These are phyloP conservation scores for Dimargaris cristalligena DNA, from an alignment of 192 early-diverging fungal species.

Conservation along the genomic window DNA sequence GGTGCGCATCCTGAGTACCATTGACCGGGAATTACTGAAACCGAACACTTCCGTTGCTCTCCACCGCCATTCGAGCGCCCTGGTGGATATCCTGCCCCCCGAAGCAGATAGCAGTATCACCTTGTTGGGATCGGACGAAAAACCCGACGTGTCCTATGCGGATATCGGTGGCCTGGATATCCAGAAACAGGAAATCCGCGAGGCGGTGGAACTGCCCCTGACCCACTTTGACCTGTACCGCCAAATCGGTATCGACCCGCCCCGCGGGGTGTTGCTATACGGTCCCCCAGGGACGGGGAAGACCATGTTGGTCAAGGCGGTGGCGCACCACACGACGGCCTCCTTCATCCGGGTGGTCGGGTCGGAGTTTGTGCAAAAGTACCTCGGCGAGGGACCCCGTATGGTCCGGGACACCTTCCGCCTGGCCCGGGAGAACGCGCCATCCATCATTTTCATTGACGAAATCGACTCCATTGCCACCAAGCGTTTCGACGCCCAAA, in stretches of 20 bases:
- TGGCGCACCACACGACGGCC: constrained; percentile 94
- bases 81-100: constrained; percentile 94
- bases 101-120: constrained; percentile 88
- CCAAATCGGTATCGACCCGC: constrained; percentile 98
- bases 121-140: constrained; percentile 62
- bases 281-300: constrained; percentile 99
- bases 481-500: constrained; percentile 96
- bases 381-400: constrained; percentile 91
- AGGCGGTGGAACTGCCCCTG: constrained; percentile 93
- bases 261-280: constrained; percentile 93
- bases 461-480: constrained; percentile 98
- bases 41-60: constrained; percentile 85
- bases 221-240: constrained; percentile 96
- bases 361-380: constrained; percentile 98
- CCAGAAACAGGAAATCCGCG: constrained; percentile 84
- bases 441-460: constrained; percentile 96
- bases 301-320: constrained; percentile 97
- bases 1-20: constrained; percentile 87
- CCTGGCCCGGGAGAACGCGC: constrained; percentile 91
- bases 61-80: constrained; percentile 90
- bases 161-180: constrained; percentile 80
- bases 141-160: constrained; percentile 61
- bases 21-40: constrained; percentile 94
- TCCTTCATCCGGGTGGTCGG: constrained; percentile 94
- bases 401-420: constrained; percentile 97